These are phyloP conservation scores for Gracilaria caudata DNA, from an alignment of 23 red algal genomes.

Conservation along the genomic window DNA sequence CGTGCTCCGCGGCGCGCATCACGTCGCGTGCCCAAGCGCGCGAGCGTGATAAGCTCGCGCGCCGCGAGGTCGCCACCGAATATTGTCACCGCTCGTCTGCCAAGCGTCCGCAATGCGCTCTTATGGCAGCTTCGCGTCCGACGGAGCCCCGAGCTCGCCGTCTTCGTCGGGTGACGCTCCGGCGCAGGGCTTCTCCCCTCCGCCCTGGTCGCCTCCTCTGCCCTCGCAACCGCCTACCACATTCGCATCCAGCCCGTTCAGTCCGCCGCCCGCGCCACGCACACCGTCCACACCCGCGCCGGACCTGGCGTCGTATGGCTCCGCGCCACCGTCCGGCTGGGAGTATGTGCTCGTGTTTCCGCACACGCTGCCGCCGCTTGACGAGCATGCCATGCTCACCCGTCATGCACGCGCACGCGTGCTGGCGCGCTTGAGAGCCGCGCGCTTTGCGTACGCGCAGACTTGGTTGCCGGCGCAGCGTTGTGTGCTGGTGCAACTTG, in stretches of 20 bases:
- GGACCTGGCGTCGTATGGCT: constrained; percentile 1
- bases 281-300: not conserved
- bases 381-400: constrained; percentile 23
- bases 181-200: not conserved
- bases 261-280: constrained; percentile 4
- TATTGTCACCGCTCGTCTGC: not conserved
- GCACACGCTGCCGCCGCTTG: not conserved
- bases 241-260: not conserved
- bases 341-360: constrained; percentile 74
- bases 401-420: constrained; percentile 24
- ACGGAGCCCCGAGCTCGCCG: not conserved
- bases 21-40: not conserved
- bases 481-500: constrained; percentile 50
- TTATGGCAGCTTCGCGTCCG: constrained; percentile 20
- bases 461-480: constrained; percentile 27
- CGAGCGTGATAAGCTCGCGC: not conserved
- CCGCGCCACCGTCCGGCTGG: constrained; percentile 44
- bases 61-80: too few relatives aligned
- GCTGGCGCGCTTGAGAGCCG: constrained; percentile 24
- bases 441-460: constrained; percentile 46
- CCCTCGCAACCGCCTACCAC: not conserved
- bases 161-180: not conserved
- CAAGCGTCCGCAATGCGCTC: constrained; percentile 13
- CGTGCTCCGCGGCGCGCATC: not conserved
- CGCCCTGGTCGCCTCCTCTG: not conserved